These are phyloP conservation scores for Strobilomyces dryophilus DNA, from an alignment of 768 basidiomycete species.

Conservation along the genomic window DNA sequence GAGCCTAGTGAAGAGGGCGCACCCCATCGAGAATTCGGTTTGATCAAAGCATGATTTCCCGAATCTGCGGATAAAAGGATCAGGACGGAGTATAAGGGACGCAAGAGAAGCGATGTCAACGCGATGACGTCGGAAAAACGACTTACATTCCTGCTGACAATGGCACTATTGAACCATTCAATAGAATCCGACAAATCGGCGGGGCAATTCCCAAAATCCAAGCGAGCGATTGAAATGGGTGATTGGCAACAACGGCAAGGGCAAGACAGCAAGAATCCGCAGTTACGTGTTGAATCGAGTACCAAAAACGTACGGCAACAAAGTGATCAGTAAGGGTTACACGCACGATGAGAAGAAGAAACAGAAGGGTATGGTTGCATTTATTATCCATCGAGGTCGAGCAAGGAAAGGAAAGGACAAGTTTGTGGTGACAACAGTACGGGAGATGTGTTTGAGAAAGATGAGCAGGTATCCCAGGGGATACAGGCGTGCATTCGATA, in stretches of 20 bases:
- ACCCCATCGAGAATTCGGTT: not conserved
- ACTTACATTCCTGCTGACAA: constrained; percentile 71
- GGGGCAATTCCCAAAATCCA: constrained; percentile 6
- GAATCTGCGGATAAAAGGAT: constrained; percentile 36
- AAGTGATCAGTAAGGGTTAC: constrained; percentile 13
- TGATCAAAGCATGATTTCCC: constrained; percentile 46
- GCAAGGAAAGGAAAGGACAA: constrained; percentile 14
- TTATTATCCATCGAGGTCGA: constrained; percentile 16
- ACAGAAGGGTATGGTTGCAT: constrained; percentile 10
- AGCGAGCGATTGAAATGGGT: not conserved
- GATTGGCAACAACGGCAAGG: constrained; percentile 1
- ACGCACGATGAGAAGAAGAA: constrained; percentile 7
- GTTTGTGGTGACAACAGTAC: constrained; percentile 18
- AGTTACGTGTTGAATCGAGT: constrained; percentile 27
- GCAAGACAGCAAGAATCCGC: constrained; percentile 21
- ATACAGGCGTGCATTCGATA: constrained; percentile 11
- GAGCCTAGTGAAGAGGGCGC: not conserved
- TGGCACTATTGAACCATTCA: constrained; percentile 40
- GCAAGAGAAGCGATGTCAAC: not conserved
- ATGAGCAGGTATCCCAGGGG: constrained; percentile 6
- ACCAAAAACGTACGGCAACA: constrained; percentile 23
- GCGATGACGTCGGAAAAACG: constrained; percentile 3
- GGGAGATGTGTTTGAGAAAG: constrained; percentile 9
- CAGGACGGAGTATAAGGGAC: not conserved
- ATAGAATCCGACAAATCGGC: not conserved